Base-by-base conservation (phyloP, 176 grass and related monocot genomes). In the Tuctoria greenei region DNA sequence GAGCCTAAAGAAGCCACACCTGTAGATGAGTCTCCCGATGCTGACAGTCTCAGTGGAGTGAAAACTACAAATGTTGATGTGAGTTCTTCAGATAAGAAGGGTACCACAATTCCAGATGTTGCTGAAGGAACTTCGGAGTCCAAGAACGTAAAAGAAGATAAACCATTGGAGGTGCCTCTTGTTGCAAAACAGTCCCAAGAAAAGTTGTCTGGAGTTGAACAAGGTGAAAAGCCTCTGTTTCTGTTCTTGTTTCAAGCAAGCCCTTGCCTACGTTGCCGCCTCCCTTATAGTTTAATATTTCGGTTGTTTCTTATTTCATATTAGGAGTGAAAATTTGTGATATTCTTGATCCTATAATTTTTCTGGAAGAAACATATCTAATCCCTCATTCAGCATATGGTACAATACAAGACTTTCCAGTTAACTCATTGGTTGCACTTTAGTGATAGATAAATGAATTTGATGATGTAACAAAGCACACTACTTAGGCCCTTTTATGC, bases 191-290 rank as follows among this genome's bases (percentile, higher is more conserved):
- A 88, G 60, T n/a, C 13, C 6, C 81, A 85, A 55, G 91, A 92
- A 69, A 98, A 86, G 81, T 73, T 83, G 11, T 69, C 80, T 80
- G 79, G 61, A 78, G 85, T 68, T 0, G 96, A 92, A 25, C 96
- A 84, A 90, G 92, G 96, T 99, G 68, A 55, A 70, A 78, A 81
- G 59, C 40, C 79, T 84, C 60, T 11, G 43, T 21, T 45, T 20
- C 52, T 93, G 61, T 45, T 73, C 69, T 76, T 73, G 1, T 88
- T 84, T 88, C 61, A 51, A 72, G 46, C 41, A 51, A 79, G 15
- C 13, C 66, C 45, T 81, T 76, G 36, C 52, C 7, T 78, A 66
- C 67, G 41, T 66, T 70, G 42, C 50, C 61, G 39, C 6, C 16
- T 58, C 38, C 36, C 27, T 71, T 52, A 51, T 37, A 58, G 44